Conservation (phyloP, 2,329 filamentous ascomycete species). For the Talaromyces sp. region DNA sequence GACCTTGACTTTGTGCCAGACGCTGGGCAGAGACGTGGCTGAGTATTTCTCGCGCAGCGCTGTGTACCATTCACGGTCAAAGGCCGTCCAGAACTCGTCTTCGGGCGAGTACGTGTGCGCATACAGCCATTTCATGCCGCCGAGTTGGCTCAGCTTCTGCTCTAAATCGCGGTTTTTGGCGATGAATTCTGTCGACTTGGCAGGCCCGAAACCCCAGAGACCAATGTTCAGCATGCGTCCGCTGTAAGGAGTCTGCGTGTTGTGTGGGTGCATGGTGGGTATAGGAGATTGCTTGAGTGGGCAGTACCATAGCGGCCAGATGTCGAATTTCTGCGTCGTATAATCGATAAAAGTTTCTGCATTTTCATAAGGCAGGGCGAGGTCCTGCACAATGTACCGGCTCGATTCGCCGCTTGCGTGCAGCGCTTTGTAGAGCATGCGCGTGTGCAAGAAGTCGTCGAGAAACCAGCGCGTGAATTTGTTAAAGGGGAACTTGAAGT, state of each 20-base stretch:
- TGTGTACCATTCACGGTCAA: constrained; percentile 34
- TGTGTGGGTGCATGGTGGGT: constrained; percentile 13
- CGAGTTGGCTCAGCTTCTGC: constrained; percentile 59
- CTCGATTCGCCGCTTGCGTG: constrained; percentile 53
- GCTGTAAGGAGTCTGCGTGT: constrained; percentile 2
- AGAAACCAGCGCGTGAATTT: constrained; percentile 52
- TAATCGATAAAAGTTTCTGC: constrained; percentile 50
- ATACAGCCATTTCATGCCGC: constrained; percentile 82
- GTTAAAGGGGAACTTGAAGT: constrained; percentile 58
- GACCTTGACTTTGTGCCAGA: constrained; percentile 31
- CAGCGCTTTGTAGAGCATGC: constrained; percentile 57
- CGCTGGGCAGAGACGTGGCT: constrained; percentile 27
- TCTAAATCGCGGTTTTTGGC: constrained; percentile 66
- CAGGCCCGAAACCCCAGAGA: constrained; percentile 74
- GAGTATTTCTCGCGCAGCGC: constrained; percentile 33
- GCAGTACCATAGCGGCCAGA: constrained; percentile 57
- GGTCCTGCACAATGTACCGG: constrained; percentile 57
- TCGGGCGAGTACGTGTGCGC: constrained; percentile 79
- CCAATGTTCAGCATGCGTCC: constrained; percentile 47
- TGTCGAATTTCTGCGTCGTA: constrained; percentile 39
- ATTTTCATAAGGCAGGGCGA: constrained; percentile 51
- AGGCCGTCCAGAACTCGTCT: constrained; percentile 40
- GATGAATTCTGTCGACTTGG: constrained; percentile 54
- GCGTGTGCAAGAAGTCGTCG: constrained; percentile 56
- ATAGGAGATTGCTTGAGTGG: constrained; percentile 33